Base-by-base conservation (phyloP, 441 rosid species). In the Gossypium gossypioides region DNA sequence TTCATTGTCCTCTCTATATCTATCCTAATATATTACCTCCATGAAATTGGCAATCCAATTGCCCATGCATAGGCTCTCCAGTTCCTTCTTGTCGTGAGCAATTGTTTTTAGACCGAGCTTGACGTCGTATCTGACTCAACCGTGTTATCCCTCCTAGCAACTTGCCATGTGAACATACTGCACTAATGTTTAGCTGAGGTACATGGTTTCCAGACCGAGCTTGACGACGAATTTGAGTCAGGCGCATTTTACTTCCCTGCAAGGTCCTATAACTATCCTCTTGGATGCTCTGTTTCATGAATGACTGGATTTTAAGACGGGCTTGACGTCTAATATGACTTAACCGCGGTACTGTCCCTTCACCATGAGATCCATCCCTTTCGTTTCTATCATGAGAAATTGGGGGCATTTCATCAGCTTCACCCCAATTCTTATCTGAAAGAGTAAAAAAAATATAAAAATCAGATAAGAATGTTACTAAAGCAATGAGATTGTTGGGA, bases 221-320 rank as follows among this genome's bases (percentile, higher is more conserved):
- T 60, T 16, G 74, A 59, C 67, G 50, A 24, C 59, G 74, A 19
- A 72, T 16, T 72, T 72, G 50, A 59, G 74, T 72, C 37, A 60
- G 68, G 46, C 59, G 68, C 10, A 6, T 59, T 46, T 29, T 59
- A 58, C 48, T 46, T 48, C 67, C 46, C 15, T 46, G 74, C 58
- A 54, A 18, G 25, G 6, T 3, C 18, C 40, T 18, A 10, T 2
- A 10, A 27, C 27, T 15, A n/a, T 50, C 62, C 29, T 34, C 50
- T 18, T 18, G n/a, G 18, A 51, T 54, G 46, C 72, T 54, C 19
- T 51, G 15, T 32, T 57, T 42, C 25, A 58, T 40, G 15, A 24
- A 42, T 40, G 56, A 44, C 59, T 40, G 60, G 18, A 48, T 32
- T 71, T 15, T 40, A 22, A 40, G 32, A 25, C 67, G 24, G 48